These are phyloP conservation scores for Diphasiastrum complanatum DNA, from an alignment of 83 land plant species.

Conservation along the genomic window DNA sequence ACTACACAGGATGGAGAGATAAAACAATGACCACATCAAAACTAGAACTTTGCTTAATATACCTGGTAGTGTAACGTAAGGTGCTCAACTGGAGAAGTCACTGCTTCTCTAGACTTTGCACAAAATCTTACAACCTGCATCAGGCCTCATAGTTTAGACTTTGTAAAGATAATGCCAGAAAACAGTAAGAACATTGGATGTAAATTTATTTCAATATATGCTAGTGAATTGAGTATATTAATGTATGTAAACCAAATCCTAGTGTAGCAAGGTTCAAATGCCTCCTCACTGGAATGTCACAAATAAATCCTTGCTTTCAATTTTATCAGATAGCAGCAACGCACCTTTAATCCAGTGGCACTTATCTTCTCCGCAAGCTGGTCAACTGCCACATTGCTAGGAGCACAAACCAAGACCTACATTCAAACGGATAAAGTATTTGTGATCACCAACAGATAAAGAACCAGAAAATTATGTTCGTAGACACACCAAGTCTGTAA, in stretches of 20 bases:
- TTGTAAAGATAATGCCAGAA: too few relatives aligned
- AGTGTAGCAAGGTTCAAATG: too few relatives aligned
- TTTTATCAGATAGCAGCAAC: not conserved
- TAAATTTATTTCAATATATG: too few relatives aligned
- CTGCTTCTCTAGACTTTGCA: slow-evolving; percentile 99
- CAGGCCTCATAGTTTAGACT: too few relatives aligned
- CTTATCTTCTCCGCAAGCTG: slow-evolving; percentile 99
- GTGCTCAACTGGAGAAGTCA: slow-evolving; percentile 98
- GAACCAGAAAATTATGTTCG: not conserved
- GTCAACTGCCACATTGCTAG: slow-evolving; percentile 99
- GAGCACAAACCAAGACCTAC: slow-evolving; percentile 97
- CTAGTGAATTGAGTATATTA: too few relatives aligned
- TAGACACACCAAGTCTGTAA: not conserved
- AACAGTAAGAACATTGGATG: too few relatives aligned
- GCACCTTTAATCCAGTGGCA: slow-evolving; percentile 95
- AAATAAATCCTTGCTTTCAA: not conserved
- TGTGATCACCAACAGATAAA: not conserved
- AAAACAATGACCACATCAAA: not conserved
- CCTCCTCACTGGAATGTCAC: too few relatives aligned
- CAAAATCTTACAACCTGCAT: slow-evolving; percentile 88
- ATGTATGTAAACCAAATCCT: too few relatives aligned
- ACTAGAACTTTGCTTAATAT: not conserved
- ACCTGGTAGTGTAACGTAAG: slow-evolving; percentile 98
- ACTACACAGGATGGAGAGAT: not conserved
- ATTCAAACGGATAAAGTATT: not conserved